These are phyloP conservation scores for Penicillium hesseltinei DNA, from an alignment of 2,329 filamentous ascomycete species.

Conservation along the genomic window DNA sequence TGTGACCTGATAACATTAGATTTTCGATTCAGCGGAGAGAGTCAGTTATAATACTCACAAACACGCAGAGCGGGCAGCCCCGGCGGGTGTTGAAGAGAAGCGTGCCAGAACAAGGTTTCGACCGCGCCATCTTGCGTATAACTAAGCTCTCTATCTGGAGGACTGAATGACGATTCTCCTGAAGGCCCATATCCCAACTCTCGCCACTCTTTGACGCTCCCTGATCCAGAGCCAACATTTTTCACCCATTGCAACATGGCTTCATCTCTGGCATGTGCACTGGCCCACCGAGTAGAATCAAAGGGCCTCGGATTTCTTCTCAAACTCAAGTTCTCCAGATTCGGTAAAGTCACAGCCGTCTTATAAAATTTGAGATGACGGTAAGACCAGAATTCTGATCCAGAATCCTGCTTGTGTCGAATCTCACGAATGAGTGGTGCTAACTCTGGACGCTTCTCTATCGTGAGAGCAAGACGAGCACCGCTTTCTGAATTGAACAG, in stretches of 20 bases:
- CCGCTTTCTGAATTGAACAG: constrained; percentile 4
- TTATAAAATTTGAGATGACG: not conserved
- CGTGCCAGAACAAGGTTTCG: not conserved
- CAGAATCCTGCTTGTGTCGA: constrained; percentile 4
- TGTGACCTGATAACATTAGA: constrained; percentile 5
- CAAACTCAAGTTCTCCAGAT: not conserved
- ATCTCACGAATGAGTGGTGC: constrained; percentile 1
- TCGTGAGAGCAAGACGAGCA: constrained; percentile 6
- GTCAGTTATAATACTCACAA: not conserved
- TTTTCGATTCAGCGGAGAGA: not conserved
- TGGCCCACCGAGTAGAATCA: not conserved
- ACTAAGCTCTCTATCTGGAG: not conserved
- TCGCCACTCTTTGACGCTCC: not conserved
- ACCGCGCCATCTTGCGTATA: not conserved
- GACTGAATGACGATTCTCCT: not conserved
- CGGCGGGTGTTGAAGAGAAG: not conserved
- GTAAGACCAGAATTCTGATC: not conserved
- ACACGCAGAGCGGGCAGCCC: constrained; percentile 2
- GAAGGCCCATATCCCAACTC: not conserved
- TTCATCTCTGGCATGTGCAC: not conserved
- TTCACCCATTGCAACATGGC: not conserved
- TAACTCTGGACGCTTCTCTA: constrained; percentile 2
- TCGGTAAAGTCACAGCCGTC: not conserved
- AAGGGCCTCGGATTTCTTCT: not conserved
- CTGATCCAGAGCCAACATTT: not conserved